Base-by-base conservation (phyloP, 2,329 filamentous ascomycete species). In the Passalora sequoiae region DNA sequence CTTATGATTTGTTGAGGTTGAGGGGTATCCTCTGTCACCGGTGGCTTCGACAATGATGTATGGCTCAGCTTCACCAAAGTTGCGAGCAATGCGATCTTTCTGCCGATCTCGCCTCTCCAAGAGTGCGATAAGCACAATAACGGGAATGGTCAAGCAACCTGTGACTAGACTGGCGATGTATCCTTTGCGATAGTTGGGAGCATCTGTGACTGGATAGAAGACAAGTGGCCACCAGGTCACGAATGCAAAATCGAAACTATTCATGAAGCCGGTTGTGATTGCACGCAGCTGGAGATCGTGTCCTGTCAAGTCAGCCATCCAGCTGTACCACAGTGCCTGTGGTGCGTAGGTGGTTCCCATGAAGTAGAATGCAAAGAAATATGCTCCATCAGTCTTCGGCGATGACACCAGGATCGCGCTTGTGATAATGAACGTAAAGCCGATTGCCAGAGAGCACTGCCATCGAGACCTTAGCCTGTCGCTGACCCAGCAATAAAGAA, bases 311-410 rank as follows among this genome's bases (percentile, higher is more conserved):
- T 72, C 69, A 0, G 68, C 68, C 66, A 71, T 69, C 69, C 69
- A 72, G 0, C 66, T 65, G 48, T 71, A 71, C 69, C 69, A 72
- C 13, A 72, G 55, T 4, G 69, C 69, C 43, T 72, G 69, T 1
- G 69, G 69, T 2, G 69, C 69, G 40, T 67, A 72, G 0, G 67
- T 70, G 0, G 69, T 70, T 3, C 69, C 69, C 2, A 71, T 60
- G 1, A 70, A 51, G 48, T 70, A 71, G 45, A 70, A 71, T 5
- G 68, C 68, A 32, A 70, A 65, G 42, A 71, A 71, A 43, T 69
- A 63, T 22, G 60, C 67, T 0, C 61, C 62, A 28, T 67, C 61
- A 5, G 41, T 45, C 4, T 49, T 43, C 1, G 66, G 64, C 9
- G 62, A 51, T 4, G 64, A 58, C 16, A 68, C 61, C 4, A 69